A percentile compares a stretch with the other conserved stretches of the same genome.
Evolutionary conservation across 352 stramenopile genomes (phyloP).

Genomic region (Globisporangium okanoganense): DNA sequence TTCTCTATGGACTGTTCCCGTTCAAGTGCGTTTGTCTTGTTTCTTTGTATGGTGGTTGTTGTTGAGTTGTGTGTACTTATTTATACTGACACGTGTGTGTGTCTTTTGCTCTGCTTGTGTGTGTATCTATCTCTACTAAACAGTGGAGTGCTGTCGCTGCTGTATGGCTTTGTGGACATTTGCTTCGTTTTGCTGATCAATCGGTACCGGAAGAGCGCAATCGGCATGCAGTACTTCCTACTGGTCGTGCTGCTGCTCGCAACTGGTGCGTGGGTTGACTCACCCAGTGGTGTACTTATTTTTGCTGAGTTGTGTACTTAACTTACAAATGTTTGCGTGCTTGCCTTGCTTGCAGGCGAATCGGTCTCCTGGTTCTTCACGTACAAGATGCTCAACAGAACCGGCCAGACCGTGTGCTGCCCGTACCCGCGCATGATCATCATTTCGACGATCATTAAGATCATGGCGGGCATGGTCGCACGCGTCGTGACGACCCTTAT

Average conservation of each 20-base stretch:
- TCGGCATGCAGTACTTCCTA: slow-evolving; percentile 83
- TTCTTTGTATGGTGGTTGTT: not conserved
- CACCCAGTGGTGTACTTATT: not conserved
- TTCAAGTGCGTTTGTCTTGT: slow-evolving; percentile 64
- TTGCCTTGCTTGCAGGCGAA: slow-evolving; percentile 32
- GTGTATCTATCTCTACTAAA: slow-evolving; percentile 12
- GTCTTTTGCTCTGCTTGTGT: not conserved
- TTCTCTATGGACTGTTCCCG: slow-evolving; percentile 77
- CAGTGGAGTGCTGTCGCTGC: slow-evolving; percentile 62
- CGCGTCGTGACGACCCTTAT: slow-evolving; percentile 75
- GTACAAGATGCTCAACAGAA: slow-evolving; percentile 71
- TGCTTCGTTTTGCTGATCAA: slow-evolving; percentile 69
- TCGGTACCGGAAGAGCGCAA: slow-evolving; percentile 60
- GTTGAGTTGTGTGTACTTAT: not conserved
- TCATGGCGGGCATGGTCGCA: slow-evolving; percentile 68
- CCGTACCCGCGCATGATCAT: slow-evolving; percentile 68
- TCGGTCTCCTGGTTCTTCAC: slow-evolving; percentile 74
- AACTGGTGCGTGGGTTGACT: slow-evolving; percentile 31
- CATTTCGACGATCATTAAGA: slow-evolving; percentile 69
- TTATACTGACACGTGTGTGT: not conserved
- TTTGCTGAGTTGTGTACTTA: not conserved
- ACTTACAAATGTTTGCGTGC: not conserved
- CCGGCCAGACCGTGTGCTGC: slow-evolving; percentile 67
- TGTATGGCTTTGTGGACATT: slow-evolving; percentile 70
- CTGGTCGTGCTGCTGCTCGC: slow-evolving; percentile 73